Evolutionary conservation across 2,329 filamentous ascomycete genomes (phyloP), one percentile per base, ranked within the genome.

Genomic region (Nigrospora sphaerica): DNA sequence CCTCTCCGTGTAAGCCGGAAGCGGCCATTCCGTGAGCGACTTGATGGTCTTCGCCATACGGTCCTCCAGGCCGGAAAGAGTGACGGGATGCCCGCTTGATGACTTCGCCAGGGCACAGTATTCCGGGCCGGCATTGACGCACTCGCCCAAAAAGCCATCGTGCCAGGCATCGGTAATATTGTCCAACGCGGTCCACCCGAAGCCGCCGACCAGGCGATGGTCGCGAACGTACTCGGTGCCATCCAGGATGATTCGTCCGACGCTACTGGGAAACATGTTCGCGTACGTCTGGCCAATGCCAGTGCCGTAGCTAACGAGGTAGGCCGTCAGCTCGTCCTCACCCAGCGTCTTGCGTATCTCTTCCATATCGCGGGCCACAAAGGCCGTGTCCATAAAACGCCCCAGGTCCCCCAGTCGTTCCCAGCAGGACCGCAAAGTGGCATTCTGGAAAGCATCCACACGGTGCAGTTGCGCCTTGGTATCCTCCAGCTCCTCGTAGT

Each of bases 251-350:
- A 77, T 54, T 5, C 73, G 65, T 0, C 73, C 74, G 0, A 74
- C 71, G 38, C 66, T 68, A 17, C 65, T 53, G 1, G 74, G 73
- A 36, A 76, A 77, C 68, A 77, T 71, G 48, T 66, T 68, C 23
- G 70, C 72, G 45, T 73, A 77, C 0, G 70, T 75, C 56, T 77
- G 73, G 0, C 71, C 74, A 39, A 77, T 75, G 4, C 69, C 71
- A 0, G 73, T 77, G 16, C 74, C 74, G 47, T 77, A 77, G 49
- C 70, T 74, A 32, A 75, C 69, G 14, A 77, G 59, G 44, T 75
- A 74, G 0, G 68, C 72, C 2, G 72, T 75, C 48, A 76, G 47
- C 45, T 73, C 67, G 4, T 70, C 67, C 52, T 76, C 73, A 6
- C 57, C 65, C 0, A 75, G 59, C 0, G 68, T 67, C 18, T 63